phyloP scores from a whole-genome alignment of 2,329 filamentous ascomycete genomes.

The Xylariales sp. region DNA sequence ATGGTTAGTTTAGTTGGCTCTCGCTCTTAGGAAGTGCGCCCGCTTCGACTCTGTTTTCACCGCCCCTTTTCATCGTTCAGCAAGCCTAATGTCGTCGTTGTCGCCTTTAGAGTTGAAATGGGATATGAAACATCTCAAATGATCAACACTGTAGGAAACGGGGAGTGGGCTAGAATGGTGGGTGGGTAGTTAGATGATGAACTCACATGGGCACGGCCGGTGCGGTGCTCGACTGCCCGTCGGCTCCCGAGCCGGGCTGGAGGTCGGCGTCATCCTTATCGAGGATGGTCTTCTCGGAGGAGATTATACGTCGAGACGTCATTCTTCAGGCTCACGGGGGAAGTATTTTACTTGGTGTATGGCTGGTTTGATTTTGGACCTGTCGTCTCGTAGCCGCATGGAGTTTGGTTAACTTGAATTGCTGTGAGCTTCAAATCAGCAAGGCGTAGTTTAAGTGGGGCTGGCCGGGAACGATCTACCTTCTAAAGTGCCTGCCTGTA shows the following conservation, averaged over 20 bases:
- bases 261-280: constrained; percentile 65
- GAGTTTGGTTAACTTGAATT: background rate
- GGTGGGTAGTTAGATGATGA: constrained; percentile 2
- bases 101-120: background rate
- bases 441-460: constrained; percentile 13
- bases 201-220: constrained; percentile 85
- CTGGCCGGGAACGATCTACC: background rate
- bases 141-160: background rate
- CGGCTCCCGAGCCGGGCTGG: constrained; percentile 52
- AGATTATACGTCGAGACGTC: constrained; percentile 76
- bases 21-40: background rate
- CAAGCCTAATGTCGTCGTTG: background rate
- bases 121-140: no score
- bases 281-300: constrained; percentile 73
- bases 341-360: background rate
- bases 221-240: constrained; percentile 70
- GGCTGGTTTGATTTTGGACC: background rate
- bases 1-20: constrained; percentile 17
- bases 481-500: background rate
- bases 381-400: background rate
- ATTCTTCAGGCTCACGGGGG: constrained; percentile 57
- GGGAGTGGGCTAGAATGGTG: background rate
- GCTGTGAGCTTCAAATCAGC: constrained; percentile 16
- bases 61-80: background rate
- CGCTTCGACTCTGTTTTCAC: background rate